Evolutionary conservation across 208 protist species (phyloP), one percentile per base, ranked within the genome.

Genomic region (Giardia muris): DNA sequence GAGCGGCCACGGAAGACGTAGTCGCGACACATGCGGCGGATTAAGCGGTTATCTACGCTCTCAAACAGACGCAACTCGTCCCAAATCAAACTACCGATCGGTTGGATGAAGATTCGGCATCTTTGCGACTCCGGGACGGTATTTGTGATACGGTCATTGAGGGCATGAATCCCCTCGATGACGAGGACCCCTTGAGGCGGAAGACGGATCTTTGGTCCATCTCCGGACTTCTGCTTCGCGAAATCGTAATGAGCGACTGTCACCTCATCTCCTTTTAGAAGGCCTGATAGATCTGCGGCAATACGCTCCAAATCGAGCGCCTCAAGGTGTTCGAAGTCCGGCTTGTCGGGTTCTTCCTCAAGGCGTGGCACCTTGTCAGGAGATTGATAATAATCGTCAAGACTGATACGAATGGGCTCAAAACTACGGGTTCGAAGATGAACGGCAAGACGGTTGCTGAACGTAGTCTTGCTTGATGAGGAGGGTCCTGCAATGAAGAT

Each of bases 371-470:
- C 93, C 2, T 93, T 90, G 10, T 67, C 43, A 39, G 86, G 87
- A 47, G 19, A 22, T 42, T 42, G n/a, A 87, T 95, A 94, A 94
- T 93, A 94, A n/a, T 94, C 89, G 93, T 94, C 93, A 43, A 94
- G 30, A 19, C 43, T 92, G 4, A 94, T 43, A 22, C 43, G 2
- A 2, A 89, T n/a, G 22, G 93, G 76, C 19, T 89, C 42, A 19
- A 95, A 91, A 19, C 93, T 92, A n/a, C 67, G 67, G 2, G 93
- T 10, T 42, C 87, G 43, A 46, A 94, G 4, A 1, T 95, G 93
- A 10, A 90, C 93, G 43, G 44, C 42, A 1, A 94, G 92, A 2
- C 93, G 47, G 22, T 90, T 86, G 88, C 93, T 92, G 89, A 94
- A 94, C 22, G 93, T 94, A 39, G 93, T 94, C 76, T 94, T 94